These are phyloP conservation scores for Starmerella bombi DNA, from an alignment of 805 yeast genomes.

Conservation along the genomic window DNA sequence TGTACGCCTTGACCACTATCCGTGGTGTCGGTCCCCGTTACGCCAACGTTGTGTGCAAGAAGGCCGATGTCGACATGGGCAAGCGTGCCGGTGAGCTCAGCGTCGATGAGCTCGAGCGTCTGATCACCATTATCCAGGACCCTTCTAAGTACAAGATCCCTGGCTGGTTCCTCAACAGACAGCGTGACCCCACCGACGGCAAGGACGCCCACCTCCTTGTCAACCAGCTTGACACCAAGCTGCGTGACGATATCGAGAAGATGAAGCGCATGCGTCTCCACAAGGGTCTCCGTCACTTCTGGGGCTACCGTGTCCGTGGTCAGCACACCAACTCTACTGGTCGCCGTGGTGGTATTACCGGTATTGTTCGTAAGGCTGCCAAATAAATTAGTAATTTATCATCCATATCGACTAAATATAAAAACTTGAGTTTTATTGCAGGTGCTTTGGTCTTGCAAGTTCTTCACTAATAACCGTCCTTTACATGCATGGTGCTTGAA, in stretches of 20 bases:
- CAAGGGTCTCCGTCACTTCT: conserved; percentile 99
- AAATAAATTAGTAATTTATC: conserved; percentile 11
- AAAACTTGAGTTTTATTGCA: no score
- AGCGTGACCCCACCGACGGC: conserved; percentile 96
- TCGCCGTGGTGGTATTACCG: conserved; percentile 57
- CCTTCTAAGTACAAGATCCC: conserved; percentile 99
- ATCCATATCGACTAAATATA: neutral
- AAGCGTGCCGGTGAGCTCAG: conserved; percentile 99
- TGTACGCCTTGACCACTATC: conserved; percentile 99
- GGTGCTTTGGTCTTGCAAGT: no score
- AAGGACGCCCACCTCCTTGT: conserved; percentile 98
- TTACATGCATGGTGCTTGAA: no score
- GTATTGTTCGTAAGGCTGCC: conserved; percentile 32
- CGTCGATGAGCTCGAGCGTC: conserved; percentile 99
- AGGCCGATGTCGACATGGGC: conserved; percentile 96
- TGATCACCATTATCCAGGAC: conserved; percentile 99
- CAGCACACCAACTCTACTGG: conserved; percentile 99
- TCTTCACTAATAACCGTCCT: no score
- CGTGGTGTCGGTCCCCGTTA: conserved; percentile 99
- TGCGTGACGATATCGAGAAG: conserved; percentile 99
- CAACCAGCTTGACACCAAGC: conserved; percentile 96
- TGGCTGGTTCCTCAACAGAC: conserved; percentile 99
- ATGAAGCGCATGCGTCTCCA: conserved; percentile 99
- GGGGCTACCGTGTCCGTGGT: conserved; percentile 99
- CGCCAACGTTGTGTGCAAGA: conserved; percentile 99